Conservation (phyloP, 73 alveolate genomes). For the Uronychia setigera region DNA sequence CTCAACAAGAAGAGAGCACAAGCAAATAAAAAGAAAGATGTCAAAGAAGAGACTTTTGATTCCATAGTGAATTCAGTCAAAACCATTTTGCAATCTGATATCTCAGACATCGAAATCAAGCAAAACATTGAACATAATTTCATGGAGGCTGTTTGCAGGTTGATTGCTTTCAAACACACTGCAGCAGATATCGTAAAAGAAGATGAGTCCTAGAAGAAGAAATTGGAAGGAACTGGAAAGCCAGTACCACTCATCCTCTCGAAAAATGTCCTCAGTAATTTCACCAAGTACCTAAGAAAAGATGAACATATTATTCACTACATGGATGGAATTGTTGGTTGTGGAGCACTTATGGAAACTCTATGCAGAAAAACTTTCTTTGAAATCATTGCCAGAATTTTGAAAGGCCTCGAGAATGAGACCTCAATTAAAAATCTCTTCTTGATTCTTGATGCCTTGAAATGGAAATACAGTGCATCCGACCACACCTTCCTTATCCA, state of each 20-base stretch:
- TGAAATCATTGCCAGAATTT: slow-evolving; percentile 41
- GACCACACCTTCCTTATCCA: slow-evolving; percentile 21
- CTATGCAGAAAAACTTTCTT: slow-evolving; percentile 49
- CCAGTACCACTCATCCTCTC: slow-evolving; percentile 27
- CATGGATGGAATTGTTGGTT: slow-evolving; percentile 53
- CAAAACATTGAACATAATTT: not conserved
- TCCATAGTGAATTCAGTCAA: not conserved
- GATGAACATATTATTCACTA: slow-evolving; percentile 55
- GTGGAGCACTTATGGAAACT: slow-evolving; percentile 56
- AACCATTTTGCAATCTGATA: not conserved
- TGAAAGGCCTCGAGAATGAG: slow-evolving; percentile 42
- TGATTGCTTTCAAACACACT: not conserved
- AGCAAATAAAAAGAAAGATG: slow-evolving; percentile 7
- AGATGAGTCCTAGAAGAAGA: not conserved
- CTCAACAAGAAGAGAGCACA: not conserved
- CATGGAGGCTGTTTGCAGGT: not conserved
- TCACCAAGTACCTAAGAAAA: slow-evolving; percentile 53
- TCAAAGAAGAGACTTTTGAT: not conserved
- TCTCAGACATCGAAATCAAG: not conserved
- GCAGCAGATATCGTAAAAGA: not conserved
- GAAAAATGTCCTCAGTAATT: slow-evolving; percentile 45
- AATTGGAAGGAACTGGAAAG: not conserved
- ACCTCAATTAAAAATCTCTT: slow-evolving; percentile 33
- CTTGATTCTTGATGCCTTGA: slow-evolving; percentile 12
- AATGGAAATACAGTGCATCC: slow-evolving; percentile 17